phyloP scores from a whole-genome alignment of 2,329 filamentous ascomycete species.

The Daldinia sp. region DNA sequence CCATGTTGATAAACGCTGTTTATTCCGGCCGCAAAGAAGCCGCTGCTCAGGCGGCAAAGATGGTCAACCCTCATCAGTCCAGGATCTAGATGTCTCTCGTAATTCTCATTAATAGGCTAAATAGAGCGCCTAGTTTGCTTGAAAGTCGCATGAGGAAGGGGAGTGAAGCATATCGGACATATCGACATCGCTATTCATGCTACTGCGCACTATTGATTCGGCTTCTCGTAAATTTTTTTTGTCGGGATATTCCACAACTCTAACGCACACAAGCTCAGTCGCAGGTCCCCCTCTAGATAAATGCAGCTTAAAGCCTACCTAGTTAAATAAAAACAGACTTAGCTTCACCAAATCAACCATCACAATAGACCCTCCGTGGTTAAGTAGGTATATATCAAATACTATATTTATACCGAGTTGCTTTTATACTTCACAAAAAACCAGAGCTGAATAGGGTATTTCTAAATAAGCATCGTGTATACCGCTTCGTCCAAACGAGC shows the following conservation, averaged over 20 bases:
- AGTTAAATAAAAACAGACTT: too few relatives aligned
- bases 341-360: too few relatives aligned
- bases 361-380: background rate
- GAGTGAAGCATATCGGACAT: rapidly evolving
- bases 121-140: background rate
- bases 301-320: too few relatives aligned
- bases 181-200: background rate
- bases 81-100: background rate
- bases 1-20: constrained; percentile 33
- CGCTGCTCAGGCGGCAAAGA: constrained; percentile 13
- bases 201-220: background rate
- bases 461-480: background rate
- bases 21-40: constrained; percentile 33
- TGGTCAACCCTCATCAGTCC: background rate
- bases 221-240: background rate
- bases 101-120: background rate
- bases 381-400: background rate
- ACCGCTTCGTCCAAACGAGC: background rate
- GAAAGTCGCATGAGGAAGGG: background rate
- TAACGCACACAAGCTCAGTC: too few relatives aligned
- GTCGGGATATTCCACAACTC: too few relatives aligned
- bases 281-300: too few relatives aligned
- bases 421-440: constrained; percentile 14
- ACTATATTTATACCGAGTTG: background rate
- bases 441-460: constrained; percentile 26